Base-by-base conservation (phyloP, 2,329 filamentous ascomycete genomes). In the Amylocarpus encephaloides region DNA sequence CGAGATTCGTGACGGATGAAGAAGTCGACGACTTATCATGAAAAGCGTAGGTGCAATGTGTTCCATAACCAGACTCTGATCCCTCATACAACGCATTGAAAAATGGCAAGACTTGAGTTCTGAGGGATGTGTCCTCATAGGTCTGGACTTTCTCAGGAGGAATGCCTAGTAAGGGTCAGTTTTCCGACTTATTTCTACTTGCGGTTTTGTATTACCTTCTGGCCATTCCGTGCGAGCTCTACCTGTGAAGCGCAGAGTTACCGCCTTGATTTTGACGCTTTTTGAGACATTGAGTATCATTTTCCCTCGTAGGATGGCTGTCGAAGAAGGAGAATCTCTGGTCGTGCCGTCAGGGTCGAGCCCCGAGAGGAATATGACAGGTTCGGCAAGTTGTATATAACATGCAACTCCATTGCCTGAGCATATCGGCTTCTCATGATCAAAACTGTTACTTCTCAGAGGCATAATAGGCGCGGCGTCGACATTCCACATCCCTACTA, bases 201-300 rank as follows among this genome's bases (percentile, higher is more conserved):
- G 12, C 32, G 15, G 16, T 32, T 36, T 18, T 34, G 18, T 76
- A 78, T 86, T 72, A 79, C 82, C 89, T 72, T 97, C 93, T 13
- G 93, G 92, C 93, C 93, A 98, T 64, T 95, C 90, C 1, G 93
- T 97, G 56, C 86, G 80, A 2, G 90, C 88, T 64, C 83, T 85
- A 29, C 92, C 93, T 36, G 84, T 80, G 59, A 98, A 87, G 62
- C 88, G 92, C 46, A 98, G 74, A 5, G 86, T 90, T 19, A 98
- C 80, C 3, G 88, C 85, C 72, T 95, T 96, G 59, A 98, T 83
- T 70, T 98, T 98, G 42, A 90, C 82, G 57, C 88, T 86, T 66
- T 97, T 97, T 41, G 86, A 84, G 11, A 97, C 79, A 52, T 85
- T 85, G 35, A 98, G 67, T 61, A 88, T 85, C 49, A 98, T 69